These are phyloP conservation scores for Holtermannia corniformis DNA, from an alignment of 768 basidiomycete genomes.

Conservation along the genomic window DNA sequence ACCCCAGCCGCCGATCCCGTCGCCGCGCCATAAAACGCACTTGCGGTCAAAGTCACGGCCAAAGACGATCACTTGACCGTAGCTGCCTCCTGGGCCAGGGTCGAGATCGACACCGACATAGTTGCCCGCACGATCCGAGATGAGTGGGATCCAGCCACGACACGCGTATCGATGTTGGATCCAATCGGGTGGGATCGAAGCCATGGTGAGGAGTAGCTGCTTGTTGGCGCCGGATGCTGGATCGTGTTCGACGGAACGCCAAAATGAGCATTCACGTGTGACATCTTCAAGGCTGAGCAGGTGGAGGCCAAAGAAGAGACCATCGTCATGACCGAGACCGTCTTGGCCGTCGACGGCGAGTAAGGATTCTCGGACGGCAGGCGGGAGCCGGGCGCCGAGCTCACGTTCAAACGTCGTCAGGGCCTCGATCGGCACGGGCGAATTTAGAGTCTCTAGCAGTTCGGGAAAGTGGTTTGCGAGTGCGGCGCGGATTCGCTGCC, in stretches of 20 bases:
- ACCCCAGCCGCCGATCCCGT: conserved; percentile 87
- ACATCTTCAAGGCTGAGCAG: conserved; percentile 87
- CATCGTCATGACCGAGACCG: conserved; percentile 55
- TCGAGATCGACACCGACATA: conserved; percentile 93
- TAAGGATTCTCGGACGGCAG: conserved; percentile 83
- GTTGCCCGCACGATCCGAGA: conserved; percentile 88
- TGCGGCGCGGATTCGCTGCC: conserved; percentile 74
- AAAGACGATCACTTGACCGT: conserved; percentile 94
- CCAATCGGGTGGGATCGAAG: conserved; percentile 81
- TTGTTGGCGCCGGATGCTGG: conserved; percentile 72
- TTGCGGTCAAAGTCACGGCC: conserved; percentile 99
- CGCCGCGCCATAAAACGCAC: conserved; percentile 85
- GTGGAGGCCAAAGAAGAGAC: conserved; percentile 92
- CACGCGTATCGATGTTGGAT: conserved; percentile 82
- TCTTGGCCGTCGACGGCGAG: conserved; percentile 86
- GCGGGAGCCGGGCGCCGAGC: conserved; percentile 64
- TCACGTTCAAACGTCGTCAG: conserved; percentile 73
- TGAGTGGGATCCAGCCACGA: conserved; percentile 91
- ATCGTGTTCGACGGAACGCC: conserved; percentile 87
- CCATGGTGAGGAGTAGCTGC: conserved; percentile 64
- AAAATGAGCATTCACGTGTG: conserved; percentile 89
- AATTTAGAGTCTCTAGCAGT: conserved; percentile 88
- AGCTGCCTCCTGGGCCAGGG: conserved; percentile 53
- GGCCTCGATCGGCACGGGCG: conserved; percentile 70
- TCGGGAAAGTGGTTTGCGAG: conserved; percentile 82